A percentile compares a stretch with the other conserved stretches of the same genome.
These are phyloP conservation scores for Boletus subcaerulescens DNA, from an alignment of 768 basidiomycete species.

Conservation along the genomic window DNA sequence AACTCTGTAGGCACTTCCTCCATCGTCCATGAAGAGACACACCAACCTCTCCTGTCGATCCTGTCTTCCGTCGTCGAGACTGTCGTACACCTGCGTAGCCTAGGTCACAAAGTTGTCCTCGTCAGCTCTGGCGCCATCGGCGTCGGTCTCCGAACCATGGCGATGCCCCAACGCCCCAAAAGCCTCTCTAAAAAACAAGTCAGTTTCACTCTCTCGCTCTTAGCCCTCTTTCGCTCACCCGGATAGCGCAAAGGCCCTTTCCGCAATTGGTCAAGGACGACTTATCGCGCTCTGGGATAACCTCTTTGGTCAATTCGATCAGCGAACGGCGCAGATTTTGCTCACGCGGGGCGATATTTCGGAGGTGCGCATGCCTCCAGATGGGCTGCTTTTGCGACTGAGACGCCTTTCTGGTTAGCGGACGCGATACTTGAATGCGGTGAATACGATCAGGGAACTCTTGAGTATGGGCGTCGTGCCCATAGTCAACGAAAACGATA, in stretches of 20 bases:
- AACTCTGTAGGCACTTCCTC: conserved; percentile 73
- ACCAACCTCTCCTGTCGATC: conserved; percentile 86
- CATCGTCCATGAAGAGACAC: conserved; percentile 92
- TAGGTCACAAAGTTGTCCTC: conserved; percentile 92
- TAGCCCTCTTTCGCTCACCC: conserved; percentile 12
- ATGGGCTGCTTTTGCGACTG: background rate
- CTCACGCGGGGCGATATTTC: conserved; percentile 96
- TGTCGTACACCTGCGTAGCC: conserved; percentile 66
- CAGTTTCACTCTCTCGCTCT: conserved; percentile 21
- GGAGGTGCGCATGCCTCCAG: conserved; percentile 56
- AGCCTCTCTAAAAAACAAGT: conserved; percentile 90
- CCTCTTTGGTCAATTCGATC: conserved; percentile 88
- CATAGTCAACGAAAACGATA: conserved; percentile 99
- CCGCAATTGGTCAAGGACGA: conserved; percentile 95
- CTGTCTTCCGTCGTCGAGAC: conserved; percentile 93
- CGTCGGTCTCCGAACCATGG: conserved; percentile 92
- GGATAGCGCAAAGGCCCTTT: conserved; percentile 68
- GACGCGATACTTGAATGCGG: conserved; percentile 93
- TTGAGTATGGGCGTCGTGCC: conserved; percentile 93
- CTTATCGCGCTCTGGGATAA: conserved; percentile 98
- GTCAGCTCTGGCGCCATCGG: conserved; percentile 98
- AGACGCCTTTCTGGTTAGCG: conserved; percentile 48
- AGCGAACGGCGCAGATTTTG: conserved; percentile 93
- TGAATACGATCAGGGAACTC: conserved; percentile 91
- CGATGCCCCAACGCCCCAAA: conserved; percentile 74